Evolutionary conservation across 768 basidiomycete species (phyloP), one percentile per base, ranked within the genome.

Genomic region (Coprinellus aureogranulatus): DNA sequence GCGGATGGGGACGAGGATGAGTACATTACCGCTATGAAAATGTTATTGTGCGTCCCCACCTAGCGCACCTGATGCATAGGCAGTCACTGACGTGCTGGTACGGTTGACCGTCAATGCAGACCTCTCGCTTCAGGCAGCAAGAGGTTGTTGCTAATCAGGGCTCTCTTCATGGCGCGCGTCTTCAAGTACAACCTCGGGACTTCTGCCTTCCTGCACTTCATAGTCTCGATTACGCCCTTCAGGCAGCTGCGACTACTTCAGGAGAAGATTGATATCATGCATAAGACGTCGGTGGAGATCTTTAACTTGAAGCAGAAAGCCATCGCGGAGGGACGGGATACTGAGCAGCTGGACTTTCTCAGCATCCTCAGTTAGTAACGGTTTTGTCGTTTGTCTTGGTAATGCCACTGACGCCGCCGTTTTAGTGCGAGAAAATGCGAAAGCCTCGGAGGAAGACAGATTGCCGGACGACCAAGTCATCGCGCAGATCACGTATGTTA

Each of bases 331-430:
- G 59, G 73, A 2, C 55, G 62, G 53, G 67, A 75, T 41, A 72
- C 69, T 9, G 66, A 68, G 58, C 76, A 51, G 16, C 75, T 73
- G 53, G 79, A 80, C 59, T 68, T 81, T 12, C 71, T 80, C 53
- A 80, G 75, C 59, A 65, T 77, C 28, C 61, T 80, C 28, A 63
- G 80, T 81, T 57, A 39, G 77, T 54, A 11, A 10, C 46, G 31
- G 10, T 28, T 34, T 37, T 5, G 2, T 9, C 26, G 12, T 44
- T 9, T 18, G 16, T 14, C 22, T 30, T 2, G 6, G 22, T 10
- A 16, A 12, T 18, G 2, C 30, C n/a, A 30, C 9, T n/a, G 23
- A 18, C 23, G 10, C 14, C 22, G 9, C 22, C 34, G 28, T 54
- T 16, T 22, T n/a, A 77, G 75, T 77, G 64, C 65, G 55, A 28